These are phyloP conservation scores for Brasilioporus rufonigricans DNA, from an alignment of 768 basidiomycete genomes.

Conservation along the genomic window DNA sequence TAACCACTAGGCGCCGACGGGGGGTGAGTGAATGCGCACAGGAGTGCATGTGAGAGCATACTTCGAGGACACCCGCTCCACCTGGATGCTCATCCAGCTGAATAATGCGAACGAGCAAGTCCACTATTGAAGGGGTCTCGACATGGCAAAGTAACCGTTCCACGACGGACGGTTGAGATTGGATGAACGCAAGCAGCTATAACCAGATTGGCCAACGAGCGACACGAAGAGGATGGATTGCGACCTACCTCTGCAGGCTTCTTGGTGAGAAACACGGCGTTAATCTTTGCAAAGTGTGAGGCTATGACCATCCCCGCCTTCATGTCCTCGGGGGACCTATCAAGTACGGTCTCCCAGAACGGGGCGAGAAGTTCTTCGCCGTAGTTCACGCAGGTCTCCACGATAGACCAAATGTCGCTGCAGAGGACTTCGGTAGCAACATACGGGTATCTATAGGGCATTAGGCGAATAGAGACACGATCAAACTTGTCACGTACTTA, in stretches of 20 bases:
- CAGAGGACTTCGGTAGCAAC: constrained; percentile 94
- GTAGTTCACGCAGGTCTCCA: constrained; percentile 80
- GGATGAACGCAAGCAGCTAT: constrained; percentile 93
- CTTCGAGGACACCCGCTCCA: constrained; percentile 87
- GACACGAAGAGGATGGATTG: constrained; percentile 13
- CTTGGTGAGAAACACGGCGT: constrained; percentile 82
- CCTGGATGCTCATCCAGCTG: constrained; percentile 84
- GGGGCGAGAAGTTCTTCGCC: constrained; percentile 71
- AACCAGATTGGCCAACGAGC: constrained; percentile 15
- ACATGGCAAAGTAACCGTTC: constrained; percentile 82
- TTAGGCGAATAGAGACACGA: constrained; percentile 8
- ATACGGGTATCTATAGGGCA: constrained; percentile 72
- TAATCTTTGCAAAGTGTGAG: constrained; percentile 93
- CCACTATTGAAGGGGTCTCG: constrained; percentile 87
- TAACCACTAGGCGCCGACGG: constrained; percentile 67
- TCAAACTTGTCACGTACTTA: constrained; percentile 56
- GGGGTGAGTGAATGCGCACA: constrained; percentile 28
- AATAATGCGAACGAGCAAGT: constrained; percentile 86
- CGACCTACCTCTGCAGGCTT: constrained; percentile 80
- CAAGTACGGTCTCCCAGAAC: constrained; percentile 90
- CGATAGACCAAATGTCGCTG: constrained; percentile 93
- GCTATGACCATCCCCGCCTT: constrained; percentile 84
- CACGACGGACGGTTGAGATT: constrained; percentile 75
- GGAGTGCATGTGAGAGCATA: constrained; percentile 47
- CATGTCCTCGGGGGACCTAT: constrained; percentile 81